Base-by-base conservation (phyloP, 495 filamentous ascomycete genomes). In the Aspergillus wentii region DNA sequence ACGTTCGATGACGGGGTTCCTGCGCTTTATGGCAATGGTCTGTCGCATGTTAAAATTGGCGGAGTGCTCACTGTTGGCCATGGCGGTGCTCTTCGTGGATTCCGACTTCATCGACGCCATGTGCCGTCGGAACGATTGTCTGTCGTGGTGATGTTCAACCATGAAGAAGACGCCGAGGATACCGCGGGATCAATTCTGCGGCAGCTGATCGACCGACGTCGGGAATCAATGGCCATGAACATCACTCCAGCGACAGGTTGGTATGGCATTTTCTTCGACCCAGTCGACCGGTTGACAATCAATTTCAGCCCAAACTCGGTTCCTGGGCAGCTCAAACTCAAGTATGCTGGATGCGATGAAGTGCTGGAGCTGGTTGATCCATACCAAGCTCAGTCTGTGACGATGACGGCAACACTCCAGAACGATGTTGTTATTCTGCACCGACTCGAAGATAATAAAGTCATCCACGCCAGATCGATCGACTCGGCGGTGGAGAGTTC, bases 1-100 rank as follows among this genome's bases (percentile, higher is more conserved):
- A 49, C 38, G 0, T 64, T 46, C 23, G 39, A 18, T 3, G 52
- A 61, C 25, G 60, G 60, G 1, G 46, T 20, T 1, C 9, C 19
- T 21, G 56, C 60, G 1, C 10, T 4, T 1, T 64, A 64, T 28
- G 44, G 49, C 5, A 56, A 52, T 35, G 60, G 60, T 2, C 17
- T 64, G 17, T 14, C 10, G 8, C 57, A 44, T 38, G 19, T 29
- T 4, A 23, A 35, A 9, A 16, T 49, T 9, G 30, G 33, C 4
- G 51, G 46, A 2, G 36, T 58, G 5, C 19, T 48, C 11, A 49
- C 48, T 1, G 16, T 56, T 8, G 53, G 57, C 2, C 60, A 64
- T 33, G 56, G 48, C 21, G 60, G 60, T 35, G 60, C 55, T 1
- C 37, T 64, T 4, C 51, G 52, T n/a, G 60, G 60, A 17, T 64